phyloP scores from a whole-genome alignment of 2,329 filamentous ascomycete species.

The Botrytis pseudocinerea region DNA sequence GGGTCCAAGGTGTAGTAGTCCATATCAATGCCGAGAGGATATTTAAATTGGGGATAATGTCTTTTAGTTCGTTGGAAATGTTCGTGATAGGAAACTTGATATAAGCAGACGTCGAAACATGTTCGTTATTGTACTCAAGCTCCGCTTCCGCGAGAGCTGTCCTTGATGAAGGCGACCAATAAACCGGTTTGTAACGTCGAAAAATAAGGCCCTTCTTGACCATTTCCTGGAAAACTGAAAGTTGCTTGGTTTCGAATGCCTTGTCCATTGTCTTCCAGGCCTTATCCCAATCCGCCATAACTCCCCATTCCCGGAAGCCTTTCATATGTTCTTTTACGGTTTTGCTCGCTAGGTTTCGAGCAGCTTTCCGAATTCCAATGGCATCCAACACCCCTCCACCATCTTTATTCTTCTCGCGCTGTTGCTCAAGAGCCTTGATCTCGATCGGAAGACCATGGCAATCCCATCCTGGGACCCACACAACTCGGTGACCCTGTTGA shows the following conservation, averaged over 20 bases:
- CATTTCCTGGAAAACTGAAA: constrained; percentile 75
- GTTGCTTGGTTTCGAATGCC: constrained; percentile 71
- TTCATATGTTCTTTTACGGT: constrained; percentile 73
- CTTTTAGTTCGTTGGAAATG: constrained; percentile 47
- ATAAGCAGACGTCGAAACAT: constrained; percentile 72
- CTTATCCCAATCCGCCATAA: constrained; percentile 79
- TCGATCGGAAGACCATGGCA: constrained; percentile 97
- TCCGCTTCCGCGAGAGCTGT: constrained; percentile 84
- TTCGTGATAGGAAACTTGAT: constrained; percentile 71
- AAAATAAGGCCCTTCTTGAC: constrained; percentile 73
- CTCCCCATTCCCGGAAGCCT: constrained; percentile 69
- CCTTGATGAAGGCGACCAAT: constrained; percentile 78
- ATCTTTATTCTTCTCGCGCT: constrained; percentile 31
- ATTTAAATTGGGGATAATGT: constrained; percentile 45
- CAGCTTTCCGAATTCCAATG: constrained; percentile 62
- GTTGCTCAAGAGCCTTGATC: constrained; percentile 72
- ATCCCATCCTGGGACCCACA: constrained; percentile 93
- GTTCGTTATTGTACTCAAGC: constrained; percentile 77
- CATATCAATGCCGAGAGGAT: constrained; percentile 82
- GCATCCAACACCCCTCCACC: constrained; percentile 47
- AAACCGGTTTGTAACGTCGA: constrained; percentile 77
- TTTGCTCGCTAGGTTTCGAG: constrained; percentile 64
- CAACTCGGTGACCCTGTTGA: constrained; percentile 69
- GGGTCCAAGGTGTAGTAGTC: constrained; percentile 98
- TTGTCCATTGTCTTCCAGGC: constrained; percentile 79